These are phyloP conservation scores for Rosa multiflora DNA, from an alignment of 306 rosid genomes.

Conservation along the genomic window DNA sequence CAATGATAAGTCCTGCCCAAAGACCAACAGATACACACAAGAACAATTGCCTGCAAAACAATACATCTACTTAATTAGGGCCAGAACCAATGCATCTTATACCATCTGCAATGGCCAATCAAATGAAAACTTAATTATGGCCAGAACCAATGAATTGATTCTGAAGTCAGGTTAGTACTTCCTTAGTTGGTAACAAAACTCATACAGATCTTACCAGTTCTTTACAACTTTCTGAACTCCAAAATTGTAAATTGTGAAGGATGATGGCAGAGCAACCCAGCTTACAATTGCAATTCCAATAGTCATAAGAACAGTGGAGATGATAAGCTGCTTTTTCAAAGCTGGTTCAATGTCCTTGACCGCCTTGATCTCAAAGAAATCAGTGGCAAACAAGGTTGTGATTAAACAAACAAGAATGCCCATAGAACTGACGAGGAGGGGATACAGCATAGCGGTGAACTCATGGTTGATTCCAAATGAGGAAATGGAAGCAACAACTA, in stretches of 20 bases:
- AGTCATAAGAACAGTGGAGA: constrained; percentile 74
- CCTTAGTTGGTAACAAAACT: not conserved
- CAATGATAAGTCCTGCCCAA: constrained; percentile 88
- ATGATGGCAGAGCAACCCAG: constrained; percentile 69
- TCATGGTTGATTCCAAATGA: constrained; percentile 76
- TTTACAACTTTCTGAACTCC: constrained; percentile 70
- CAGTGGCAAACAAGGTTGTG: constrained; percentile 81
- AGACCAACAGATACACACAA: constrained; percentile 76
- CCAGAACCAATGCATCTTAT: not conserved
- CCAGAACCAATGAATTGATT: not conserved
- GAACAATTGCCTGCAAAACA: constrained; percentile 64
- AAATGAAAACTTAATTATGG: not conserved
- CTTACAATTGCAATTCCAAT: constrained; percentile 66
- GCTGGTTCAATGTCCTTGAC: constrained; percentile 87
- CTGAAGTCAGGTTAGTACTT: not conserved
- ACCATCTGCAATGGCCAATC: no score
- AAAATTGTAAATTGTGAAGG: constrained; percentile 78
- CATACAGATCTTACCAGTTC: constrained; percentile 49
- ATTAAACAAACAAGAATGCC: constrained; percentile 73
- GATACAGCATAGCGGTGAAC: constrained; percentile 72
- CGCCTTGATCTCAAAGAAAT: constrained; percentile 77
- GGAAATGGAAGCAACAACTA: constrained; percentile 86
- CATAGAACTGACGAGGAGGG: constrained; percentile 70
- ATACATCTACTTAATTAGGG: not conserved
- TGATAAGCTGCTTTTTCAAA: constrained; percentile 68